These are phyloP conservation scores for Hypoxylon rubiginosum DNA, from an alignment of 2,329 filamentous ascomycete genomes.

Conservation along the genomic window DNA sequence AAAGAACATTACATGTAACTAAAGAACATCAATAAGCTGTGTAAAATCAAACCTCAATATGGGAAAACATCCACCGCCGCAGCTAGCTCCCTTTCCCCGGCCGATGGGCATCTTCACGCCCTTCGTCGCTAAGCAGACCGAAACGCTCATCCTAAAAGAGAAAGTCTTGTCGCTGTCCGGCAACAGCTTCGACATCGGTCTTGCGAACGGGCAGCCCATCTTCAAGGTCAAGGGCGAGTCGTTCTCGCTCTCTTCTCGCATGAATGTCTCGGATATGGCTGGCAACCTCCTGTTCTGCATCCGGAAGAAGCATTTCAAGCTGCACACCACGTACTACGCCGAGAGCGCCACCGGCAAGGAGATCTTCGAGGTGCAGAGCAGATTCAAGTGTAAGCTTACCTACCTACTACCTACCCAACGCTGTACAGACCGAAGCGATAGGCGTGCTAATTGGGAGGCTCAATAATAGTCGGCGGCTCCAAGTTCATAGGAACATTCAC, in stretches of 20 bases:
- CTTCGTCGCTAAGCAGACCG: slow-evolving; percentile 55
- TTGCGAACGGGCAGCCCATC: slow-evolving; percentile 65
- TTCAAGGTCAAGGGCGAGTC: slow-evolving; percentile 69
- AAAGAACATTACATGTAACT: too few relatives aligned
- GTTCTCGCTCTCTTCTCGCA: slow-evolving; percentile 66
- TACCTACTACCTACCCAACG: neutral
- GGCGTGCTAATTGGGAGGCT: slow-evolving; percentile 11
- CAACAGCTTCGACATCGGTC: slow-evolving; percentile 74
- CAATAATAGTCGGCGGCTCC: slow-evolving; percentile 62
- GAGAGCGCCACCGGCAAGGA: slow-evolving; percentile 61
- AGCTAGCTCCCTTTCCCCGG: slow-evolving; percentile 30
- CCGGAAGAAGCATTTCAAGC: slow-evolving; percentile 63
- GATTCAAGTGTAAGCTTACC: slow-evolving; percentile 62
- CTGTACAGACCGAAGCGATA: neutral
- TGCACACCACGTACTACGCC: slow-evolving; percentile 66
- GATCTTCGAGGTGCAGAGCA: slow-evolving; percentile 69
- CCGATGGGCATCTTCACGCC: slow-evolving; percentile 57
- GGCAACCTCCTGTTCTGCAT: slow-evolving; percentile 71
- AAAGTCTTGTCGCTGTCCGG: slow-evolving; percentile 72
- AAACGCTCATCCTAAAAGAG: slow-evolving; percentile 71
- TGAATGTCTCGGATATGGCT: slow-evolving; percentile 66
- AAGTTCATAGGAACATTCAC: slow-evolving; percentile 71
- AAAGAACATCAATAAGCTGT: slow-evolving; percentile 1
- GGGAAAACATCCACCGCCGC: slow-evolving; percentile 10
- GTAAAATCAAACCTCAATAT: slow-evolving; percentile 10